These are phyloP conservation scores for Podospora didyma DNA, from an alignment of 495 filamentous ascomycete genomes.

Conservation along the genomic window DNA sequence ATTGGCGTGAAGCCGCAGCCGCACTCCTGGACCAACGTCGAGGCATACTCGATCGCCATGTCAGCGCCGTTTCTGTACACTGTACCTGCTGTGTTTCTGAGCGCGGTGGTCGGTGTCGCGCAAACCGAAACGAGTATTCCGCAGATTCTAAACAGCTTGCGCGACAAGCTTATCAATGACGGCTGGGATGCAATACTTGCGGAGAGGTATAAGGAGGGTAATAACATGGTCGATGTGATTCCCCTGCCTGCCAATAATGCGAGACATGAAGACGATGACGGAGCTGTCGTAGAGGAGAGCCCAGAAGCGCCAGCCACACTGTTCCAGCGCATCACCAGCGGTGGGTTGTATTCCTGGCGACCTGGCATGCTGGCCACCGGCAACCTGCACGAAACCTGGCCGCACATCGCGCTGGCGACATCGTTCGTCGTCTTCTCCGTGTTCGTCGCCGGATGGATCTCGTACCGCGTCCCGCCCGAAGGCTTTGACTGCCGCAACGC, in stretches of 20 bases:
- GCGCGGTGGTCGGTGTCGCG: slow-evolving; percentile 9
- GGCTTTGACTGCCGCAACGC: slow-evolving; percentile 15
- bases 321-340: slow-evolving; percentile 1
- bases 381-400: not conserved
- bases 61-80: slow-evolving; percentile 13
- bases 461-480: slow-evolving; percentile 13
- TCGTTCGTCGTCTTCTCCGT: slow-evolving; percentile 8
- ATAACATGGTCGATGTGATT: not conserved
- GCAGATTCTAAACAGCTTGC: slow-evolving; percentile 2
- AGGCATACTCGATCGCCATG: slow-evolving; percentile 18
- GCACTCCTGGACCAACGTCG: slow-evolving; percentile 12
- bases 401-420: not conserved
- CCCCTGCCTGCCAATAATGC: not conserved
- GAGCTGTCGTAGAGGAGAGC: not conserved
- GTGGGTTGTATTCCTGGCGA: slow-evolving; percentile 11
- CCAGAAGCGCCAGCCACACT: not conserved
- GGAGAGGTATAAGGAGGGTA: not conserved
- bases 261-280: not conserved
- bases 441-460: slow-evolving; percentile 9
- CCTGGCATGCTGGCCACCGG: slow-evolving; percentile 1
- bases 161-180: slow-evolving; percentile 1
- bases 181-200: not conserved
- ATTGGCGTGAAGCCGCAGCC: slow-evolving; percentile 5
- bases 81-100: slow-evolving; percentile 11
- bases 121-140: slow-evolving; percentile 14